These are phyloP conservation scores for Nannochloropsis granulata DNA, from an alignment of 108 stramenopile genomes.

Conservation along the genomic window DNA sequence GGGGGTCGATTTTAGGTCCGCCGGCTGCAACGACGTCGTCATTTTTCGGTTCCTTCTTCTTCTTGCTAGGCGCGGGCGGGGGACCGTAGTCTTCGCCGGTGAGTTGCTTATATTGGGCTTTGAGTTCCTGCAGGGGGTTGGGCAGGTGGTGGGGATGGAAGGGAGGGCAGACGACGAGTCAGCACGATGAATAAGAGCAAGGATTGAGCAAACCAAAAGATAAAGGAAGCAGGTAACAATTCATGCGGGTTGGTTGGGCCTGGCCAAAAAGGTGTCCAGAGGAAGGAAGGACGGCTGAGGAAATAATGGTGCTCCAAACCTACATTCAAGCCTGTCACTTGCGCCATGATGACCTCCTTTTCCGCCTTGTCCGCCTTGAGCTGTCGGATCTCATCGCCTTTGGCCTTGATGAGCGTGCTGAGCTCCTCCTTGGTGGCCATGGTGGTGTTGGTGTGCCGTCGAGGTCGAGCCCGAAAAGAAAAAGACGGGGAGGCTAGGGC, in stretches of 20 bases:
- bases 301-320: constrained; percentile 3
- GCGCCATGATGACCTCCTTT: constrained; percentile 56
- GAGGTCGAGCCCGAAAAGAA: neutral
- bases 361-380: constrained; percentile 51
- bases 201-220: too few species aligned
- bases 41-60: neutral
- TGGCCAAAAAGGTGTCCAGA: too few species aligned
- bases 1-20: neutral
- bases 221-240: too few species aligned
- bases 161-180: too few species aligned
- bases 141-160: too few species aligned
- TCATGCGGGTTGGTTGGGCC: too few species aligned
- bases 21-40: neutral
- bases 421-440: constrained; percentile 34
- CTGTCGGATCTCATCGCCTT: constrained; percentile 65
- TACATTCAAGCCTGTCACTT: constrained; percentile 52
- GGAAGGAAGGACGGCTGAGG: too few species aligned
- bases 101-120: constrained; percentile 1
- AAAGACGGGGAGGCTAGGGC: too few species aligned
- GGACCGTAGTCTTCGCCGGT: constrained; percentile 7
- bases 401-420: constrained; percentile 46
- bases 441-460: neutral
- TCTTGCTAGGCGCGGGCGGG: neutral
- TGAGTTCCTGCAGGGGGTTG: neutral
- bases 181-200: too few species aligned